A percentile compares a stretch with the other conserved stretches of the same genome.
phyloP scores from a whole-genome alignment of 1,284 basidiomycete genomes.

The Chondrostereum purpureum region DNA sequence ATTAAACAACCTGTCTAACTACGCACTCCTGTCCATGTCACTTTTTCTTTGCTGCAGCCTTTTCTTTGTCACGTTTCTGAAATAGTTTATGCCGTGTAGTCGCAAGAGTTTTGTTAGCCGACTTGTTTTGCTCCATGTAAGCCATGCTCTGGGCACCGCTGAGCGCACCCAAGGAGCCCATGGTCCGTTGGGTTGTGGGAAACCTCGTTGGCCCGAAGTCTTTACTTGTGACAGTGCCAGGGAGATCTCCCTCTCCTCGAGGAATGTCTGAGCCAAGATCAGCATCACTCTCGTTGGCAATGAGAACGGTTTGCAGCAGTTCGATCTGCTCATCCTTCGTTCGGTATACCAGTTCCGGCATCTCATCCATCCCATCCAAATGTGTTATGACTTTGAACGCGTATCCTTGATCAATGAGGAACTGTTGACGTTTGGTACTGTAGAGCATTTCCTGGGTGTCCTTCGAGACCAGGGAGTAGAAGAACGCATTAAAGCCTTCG shows the following conservation, averaged over 20 bases:
- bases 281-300: constrained; percentile 88
- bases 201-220: constrained; percentile 62
- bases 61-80: constrained; percentile 71
- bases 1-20: too few species aligned
- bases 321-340: constrained; percentile 93
- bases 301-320: constrained; percentile 85
- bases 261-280: constrained; percentile 83
- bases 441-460: constrained; percentile 99
- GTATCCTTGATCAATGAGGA: constrained; percentile 97
- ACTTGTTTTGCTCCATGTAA: constrained; percentile 89
- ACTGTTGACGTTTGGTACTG: constrained; percentile 97
- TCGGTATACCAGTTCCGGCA: constrained; percentile 89
- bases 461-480: constrained; percentile 97
- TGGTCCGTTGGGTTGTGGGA: constrained; percentile 75
- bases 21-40: constrained; percentile 8
- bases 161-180: constrained; percentile 78
- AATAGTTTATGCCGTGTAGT: constrained; percentile 71
- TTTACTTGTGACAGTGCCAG: constrained; percentile 73
- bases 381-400: constrained; percentile 99
- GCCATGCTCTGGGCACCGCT: constrained; percentile 88
- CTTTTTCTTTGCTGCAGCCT: constrained; percentile 37
- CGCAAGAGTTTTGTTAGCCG: constrained; percentile 79
- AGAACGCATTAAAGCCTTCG: constrained; percentile 99
- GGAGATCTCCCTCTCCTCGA: constrained; percentile 71
- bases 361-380: constrained; percentile 83